These are phyloP conservation scores for Cyclanthera cordifolia DNA, from an alignment of 306 rosid species.

Conservation along the genomic window DNA sequence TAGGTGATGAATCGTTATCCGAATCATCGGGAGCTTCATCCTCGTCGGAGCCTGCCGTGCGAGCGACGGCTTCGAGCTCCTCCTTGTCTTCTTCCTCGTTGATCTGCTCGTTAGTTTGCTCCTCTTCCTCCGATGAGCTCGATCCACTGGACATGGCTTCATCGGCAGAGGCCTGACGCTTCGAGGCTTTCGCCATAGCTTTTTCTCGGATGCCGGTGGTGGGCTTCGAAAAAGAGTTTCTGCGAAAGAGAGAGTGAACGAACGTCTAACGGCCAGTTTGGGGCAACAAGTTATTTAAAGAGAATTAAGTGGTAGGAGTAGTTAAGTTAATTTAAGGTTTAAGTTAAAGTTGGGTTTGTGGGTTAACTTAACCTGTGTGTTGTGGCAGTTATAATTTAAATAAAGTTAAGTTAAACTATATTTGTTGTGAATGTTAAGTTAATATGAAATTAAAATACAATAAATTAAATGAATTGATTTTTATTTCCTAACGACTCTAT, in stretches of 20 bases:
- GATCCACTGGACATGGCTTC: constrained; percentile 48
- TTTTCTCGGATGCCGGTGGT: constrained; percentile 27
- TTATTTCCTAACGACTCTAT: too few relatives aligned
- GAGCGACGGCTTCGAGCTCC: constrained; percentile 84
- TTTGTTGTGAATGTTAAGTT: too few relatives aligned
- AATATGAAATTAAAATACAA: too few relatives aligned
- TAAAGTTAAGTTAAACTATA: too few relatives aligned
- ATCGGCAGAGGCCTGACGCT: constrained; percentile 53
- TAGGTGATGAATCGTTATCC: constrained; percentile 27
- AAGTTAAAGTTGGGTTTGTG: too few relatives aligned
- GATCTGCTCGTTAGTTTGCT: constrained; percentile 45
- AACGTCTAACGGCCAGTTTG: too few relatives aligned
- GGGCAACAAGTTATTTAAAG: too few relatives aligned
- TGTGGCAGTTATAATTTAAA: too few relatives aligned
- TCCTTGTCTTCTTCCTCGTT: constrained; percentile 76
- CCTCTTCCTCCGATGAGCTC: constrained; percentile 41
- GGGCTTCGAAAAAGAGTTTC: constrained; percentile 34
- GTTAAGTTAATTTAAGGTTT: too few relatives aligned
- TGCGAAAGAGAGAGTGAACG: not conserved
- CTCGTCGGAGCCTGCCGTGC: constrained; percentile 59
- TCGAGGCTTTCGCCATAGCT: constrained; percentile 55
- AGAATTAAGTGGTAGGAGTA: too few relatives aligned
- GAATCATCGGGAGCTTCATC: constrained; percentile 32
- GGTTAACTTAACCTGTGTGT: too few relatives aligned
- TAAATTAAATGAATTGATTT: too few relatives aligned